Evolutionary conservation across 306 rosid genomes (phyloP), one percentile per base, ranked within the genome.

Genomic region (Albizia julibrissin): DNA sequence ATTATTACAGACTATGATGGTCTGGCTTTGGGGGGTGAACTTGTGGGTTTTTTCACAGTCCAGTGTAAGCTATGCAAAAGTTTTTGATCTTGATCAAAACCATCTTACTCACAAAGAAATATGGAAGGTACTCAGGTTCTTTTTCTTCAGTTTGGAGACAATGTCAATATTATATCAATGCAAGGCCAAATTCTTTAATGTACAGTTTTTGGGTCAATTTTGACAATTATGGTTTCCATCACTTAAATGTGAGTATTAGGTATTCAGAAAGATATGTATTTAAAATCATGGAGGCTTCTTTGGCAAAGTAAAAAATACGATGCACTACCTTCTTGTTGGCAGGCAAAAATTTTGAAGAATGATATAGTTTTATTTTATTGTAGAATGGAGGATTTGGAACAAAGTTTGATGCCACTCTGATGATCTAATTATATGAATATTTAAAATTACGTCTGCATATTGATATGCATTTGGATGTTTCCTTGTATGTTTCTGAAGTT

Each of bases 21-120:
- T 95, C 84, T 95, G 99, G 99, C 93, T 95, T 76, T 95, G 99
- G 99, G 99, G 99, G 78, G 85, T 88, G 62, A 95, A 91, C 84
- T 89, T 95, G 79, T 95, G 99, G 99, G 80, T 89, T 77, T 95
- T 95, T 78, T 87, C 90, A 65, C 97, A 89, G 81, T 87, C 93
- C 44, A 92, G 22, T 52, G 86, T 90, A 69, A 88, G 86, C 89
- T 92, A 92, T 88, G 81, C 94, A n/a, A 95, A 92, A 88, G 61
- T 96, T 74, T 96, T 92, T 77, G 99, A 91, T 79, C 83, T 96
- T 79, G 98, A 96, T 90, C 99, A 92, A 84, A 91, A 86, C 79
- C 98, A 93, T 87, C 90, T 96, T 86, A 91, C 94, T 50, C 91
- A 96, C 89, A 84, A 77, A 71, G 99, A 96, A 81, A 96, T 92